A percentile compares a stretch with the other conserved stretches of the same genome.
Conservation (phyloP, 1,284 basidiomycete species). For the Cryptococcus jaspeensis region DNA sequence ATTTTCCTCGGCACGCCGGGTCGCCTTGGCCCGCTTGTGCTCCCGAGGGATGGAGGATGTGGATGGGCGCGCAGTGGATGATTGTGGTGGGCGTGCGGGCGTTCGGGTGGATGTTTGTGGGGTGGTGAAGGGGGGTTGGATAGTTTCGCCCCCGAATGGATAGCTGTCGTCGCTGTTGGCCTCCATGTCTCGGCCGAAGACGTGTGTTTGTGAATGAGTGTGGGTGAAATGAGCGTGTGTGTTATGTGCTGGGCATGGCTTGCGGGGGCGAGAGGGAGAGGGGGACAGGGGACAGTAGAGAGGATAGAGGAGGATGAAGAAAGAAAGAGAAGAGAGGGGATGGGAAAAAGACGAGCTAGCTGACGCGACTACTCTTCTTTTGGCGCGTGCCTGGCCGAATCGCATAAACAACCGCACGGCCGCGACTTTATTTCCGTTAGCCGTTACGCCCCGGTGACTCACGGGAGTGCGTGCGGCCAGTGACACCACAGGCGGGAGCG, state of each 20-base stretch:
- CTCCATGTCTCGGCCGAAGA: no score
- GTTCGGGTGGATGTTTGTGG: neutral
- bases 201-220: no score
- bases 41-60: conserved; percentile 26
- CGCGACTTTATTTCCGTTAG: neutral
- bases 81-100: neutral
- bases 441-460: no score
- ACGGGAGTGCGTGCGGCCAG: no score
- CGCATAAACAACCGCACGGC: neutral
- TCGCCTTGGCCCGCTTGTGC: conserved; percentile 37
- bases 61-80: conserved; percentile 15
- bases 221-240: no score
- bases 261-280: no score
- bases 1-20: conserved; percentile 13
- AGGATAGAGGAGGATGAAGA: neutral
- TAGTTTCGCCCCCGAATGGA: no score
- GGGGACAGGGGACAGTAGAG: neutral
- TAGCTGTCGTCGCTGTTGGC: no score
- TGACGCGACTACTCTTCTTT: neutral
- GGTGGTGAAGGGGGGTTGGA: conserved; percentile 1
- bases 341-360: neutral
- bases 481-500: no score
- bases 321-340: neutral
- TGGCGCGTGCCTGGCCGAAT: neutral
- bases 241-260: no score